A percentile compares a stretch with the other conserved stretches of the same genome.
phyloP scores from a whole-genome alignment of 257 asterid genomes.

The Ehretia macrophylla region DNA sequence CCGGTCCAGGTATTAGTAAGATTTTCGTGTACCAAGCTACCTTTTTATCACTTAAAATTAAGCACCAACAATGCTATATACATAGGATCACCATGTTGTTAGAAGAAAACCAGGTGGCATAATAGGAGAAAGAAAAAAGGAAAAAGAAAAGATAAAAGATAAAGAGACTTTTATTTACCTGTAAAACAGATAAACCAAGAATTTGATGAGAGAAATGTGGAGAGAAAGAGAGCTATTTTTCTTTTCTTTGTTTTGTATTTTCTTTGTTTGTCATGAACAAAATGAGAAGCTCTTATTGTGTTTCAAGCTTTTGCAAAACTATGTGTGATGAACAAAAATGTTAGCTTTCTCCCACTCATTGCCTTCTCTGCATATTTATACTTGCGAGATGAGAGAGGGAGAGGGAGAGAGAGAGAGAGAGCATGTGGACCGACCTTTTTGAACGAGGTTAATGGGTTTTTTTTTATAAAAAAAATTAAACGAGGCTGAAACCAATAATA shows the following conservation, averaged over 20 bases:
- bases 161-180: slow-evolving; percentile 20
- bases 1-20: too few relatives aligned
- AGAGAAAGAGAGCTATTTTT: background rate
- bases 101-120: too few relatives aligned
- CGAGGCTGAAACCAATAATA: too few relatives aligned
- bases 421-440: slow-evolving; percentile 50
- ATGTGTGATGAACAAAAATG: background rate
- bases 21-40: too few relatives aligned
- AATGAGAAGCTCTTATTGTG: background rate
- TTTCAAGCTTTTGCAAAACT: too few relatives aligned
- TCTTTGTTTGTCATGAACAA: background rate
- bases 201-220: slow-evolving; percentile 3
- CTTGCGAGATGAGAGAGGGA: background rate
- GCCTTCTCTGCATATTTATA: background rate
- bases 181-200: slow-evolving; percentile 3
- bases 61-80: background rate
- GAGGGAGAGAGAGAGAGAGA: slow-evolving; percentile 1
- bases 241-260: background rate
- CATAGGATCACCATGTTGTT: background rate
- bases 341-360: background rate
- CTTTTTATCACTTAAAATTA: too few relatives aligned
- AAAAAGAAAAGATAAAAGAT: background rate
- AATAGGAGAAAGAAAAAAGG: background rate
- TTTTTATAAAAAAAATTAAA: too few relatives aligned
- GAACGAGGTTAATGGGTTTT: slow-evolving; percentile 1